Evolutionary conservation across 257 asterid species (phyloP), one percentile per base, ranked within the genome.

Genomic region (Solanum rostratum): DNA sequence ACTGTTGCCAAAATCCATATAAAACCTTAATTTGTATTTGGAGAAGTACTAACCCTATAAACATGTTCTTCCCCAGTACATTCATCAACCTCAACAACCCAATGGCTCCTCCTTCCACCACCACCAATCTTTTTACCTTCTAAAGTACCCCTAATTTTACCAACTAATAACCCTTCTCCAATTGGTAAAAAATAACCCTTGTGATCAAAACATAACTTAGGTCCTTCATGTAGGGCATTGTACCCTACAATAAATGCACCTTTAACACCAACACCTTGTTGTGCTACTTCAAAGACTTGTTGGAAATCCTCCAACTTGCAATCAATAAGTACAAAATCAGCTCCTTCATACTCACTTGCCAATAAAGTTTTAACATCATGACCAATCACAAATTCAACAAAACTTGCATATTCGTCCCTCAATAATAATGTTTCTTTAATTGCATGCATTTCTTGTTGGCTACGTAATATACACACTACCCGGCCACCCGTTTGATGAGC

Each of bases 401-500:
- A 43, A 2, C 24, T 54, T 8, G 89, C 86, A 5, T 68, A 83
- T 33, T 33, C 39, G 1, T 19, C 9, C 15, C 88, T 91, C 4
- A 84, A 88, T 19, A 29, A 18, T 71, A 33, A 11, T 62, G 39
- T 49, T 33, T 91, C 88, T 18, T 89, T 68, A 10, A 50, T 27
- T 78, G 84, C 87, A 0, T 83, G 90, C 82, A 89, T 90, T 16
- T 76, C 63, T 76, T 76, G 10, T 1, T 76, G 27, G 33, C 18
- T 27, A 76, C 63, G 45, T 76, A 49, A 76, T 49, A 93, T 90
- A 86, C 95, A 94, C 33, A 93, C 59, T 37, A 94, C 86, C 0
- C 84, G 88, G 2, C 98, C 94, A 3, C 96, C 92, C 33, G 97
- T 94, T 87, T 93, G 97, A 20, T 91, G 94, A 1, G 98, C 97